Evolutionary conservation across 106 monocot species (phyloP).

Genomic region (Dioscorea dumetorum): DNA sequence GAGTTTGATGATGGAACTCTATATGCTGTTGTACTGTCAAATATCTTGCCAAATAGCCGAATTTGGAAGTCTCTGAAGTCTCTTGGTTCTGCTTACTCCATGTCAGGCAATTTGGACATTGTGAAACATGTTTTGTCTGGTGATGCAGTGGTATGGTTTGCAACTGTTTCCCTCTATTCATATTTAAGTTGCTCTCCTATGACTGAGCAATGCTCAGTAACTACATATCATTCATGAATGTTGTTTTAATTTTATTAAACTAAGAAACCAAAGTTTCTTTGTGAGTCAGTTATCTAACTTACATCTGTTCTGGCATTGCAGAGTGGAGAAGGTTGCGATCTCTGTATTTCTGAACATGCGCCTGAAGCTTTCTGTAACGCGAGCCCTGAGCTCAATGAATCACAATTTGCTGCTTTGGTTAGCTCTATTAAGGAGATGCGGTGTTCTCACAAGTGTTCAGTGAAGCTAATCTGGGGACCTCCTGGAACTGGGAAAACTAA

Average conservation of each 20-base stretch:
- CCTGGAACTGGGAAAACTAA: conserved; percentile 54
- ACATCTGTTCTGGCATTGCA: neutral
- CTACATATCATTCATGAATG: neutral
- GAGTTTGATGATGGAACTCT: conserved; percentile 3
- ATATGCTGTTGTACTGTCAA: conserved; percentile 11
- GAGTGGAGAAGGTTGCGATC: neutral
- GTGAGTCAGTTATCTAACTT: neutral
- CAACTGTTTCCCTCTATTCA: neutral
- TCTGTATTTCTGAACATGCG: neutral
- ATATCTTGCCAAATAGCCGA: conserved; percentile 1
- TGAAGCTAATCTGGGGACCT: conserved; percentile 41
- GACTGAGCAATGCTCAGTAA: neutral
- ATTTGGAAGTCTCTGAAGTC: conserved; percentile 27
- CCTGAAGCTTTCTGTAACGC: neutral
- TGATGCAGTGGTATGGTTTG: conserved; percentile 4
- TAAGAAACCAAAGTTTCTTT: neutral
- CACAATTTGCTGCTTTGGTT: conserved; percentile 24
- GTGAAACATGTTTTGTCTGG: conserved; percentile 4
- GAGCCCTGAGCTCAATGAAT: conserved; percentile 20
- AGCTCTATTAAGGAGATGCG: conserved; percentile 15
- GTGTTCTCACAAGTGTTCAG: neutral
- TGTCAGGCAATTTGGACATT: neutral
- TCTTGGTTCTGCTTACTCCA: neutral
- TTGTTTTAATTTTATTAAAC: neutral
- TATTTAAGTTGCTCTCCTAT: neutral